Evolutionary conservation across 2,329 filamentous ascomycete genomes (phyloP), one percentile per base, ranked within the genome.

Genomic region (Pestalotiopsis fici): DNA sequence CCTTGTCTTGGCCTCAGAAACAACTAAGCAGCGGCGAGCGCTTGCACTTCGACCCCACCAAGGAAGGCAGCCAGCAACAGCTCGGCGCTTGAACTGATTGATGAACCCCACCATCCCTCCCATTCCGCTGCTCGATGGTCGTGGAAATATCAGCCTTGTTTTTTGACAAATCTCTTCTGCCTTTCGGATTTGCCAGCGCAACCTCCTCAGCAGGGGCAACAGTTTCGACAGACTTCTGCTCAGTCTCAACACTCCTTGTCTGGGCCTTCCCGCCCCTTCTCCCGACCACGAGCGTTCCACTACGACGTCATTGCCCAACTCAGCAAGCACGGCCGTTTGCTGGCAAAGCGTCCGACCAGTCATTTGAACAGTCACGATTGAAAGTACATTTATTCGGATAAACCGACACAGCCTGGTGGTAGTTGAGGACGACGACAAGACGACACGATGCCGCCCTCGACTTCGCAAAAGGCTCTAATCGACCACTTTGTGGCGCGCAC

Each of bases 401-500:
- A 12, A 15, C 11, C 12, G 18, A 57, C 27, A 27, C 55, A 23
- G 4, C 9, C 12, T 28, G 27, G 11, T 15, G 55, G 23, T 27
- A 23, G 3, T 15, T 23, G 13, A n/a, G n/a, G 23, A n/a, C 13
- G 11, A 25, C 15, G 11, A 4, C 11, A 13, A 37, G 9, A 4
- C 37, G 5, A 18, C 67, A 59, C 28, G 47, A 70, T 69, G 67
- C 74, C 75, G 61, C 67, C 66, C 50, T 69, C 74, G 27, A 68
- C 71, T 13, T 60, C 70, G 25, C 76, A 77, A 70, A 76, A 72
- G 70, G 66, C 71, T 62, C 69, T 71, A 23, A 55, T 77, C 31
- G 62, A 71, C 61, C 75, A 70, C 39, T 78, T 78, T 65, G 69
- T 74, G 15, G 67, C 71, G n/a, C 74, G 77, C 59, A 78, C 76